Conservation (phyloP, 768 basidiomycete genomes). For the Trametes elegans region DNA sequence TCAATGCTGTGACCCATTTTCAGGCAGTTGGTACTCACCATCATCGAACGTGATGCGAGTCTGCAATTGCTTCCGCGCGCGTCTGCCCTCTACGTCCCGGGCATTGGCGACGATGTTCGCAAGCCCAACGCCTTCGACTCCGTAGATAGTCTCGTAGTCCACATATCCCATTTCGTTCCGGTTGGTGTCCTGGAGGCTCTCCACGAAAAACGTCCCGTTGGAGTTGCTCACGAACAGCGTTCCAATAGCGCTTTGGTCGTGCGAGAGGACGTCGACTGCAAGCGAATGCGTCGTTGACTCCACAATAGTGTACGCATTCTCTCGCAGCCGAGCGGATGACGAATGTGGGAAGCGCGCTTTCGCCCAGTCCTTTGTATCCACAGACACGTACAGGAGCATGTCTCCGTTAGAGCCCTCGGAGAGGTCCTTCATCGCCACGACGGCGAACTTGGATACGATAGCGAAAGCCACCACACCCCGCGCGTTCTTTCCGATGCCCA, state of each 20-base stretch:
- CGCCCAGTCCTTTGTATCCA: constrained; percentile 83
- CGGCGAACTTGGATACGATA: constrained; percentile 88
- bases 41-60: constrained; percentile 91
- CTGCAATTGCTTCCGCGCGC: constrained; percentile 68
- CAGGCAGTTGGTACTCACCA: constrained; percentile 38
- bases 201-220: constrained; percentile 93
- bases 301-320: constrained; percentile 95
- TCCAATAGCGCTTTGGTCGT: constrained; percentile 64
- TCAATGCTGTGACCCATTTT: background rate
- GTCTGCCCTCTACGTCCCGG: constrained; percentile 74
- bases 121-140: constrained; percentile 87
- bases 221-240: constrained; percentile 95
- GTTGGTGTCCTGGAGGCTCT: constrained; percentile 90
- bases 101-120: constrained; percentile 86
- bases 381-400: constrained; percentile 83
- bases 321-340: constrained; percentile 69
- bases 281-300: constrained; percentile 93
- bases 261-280: constrained; percentile 88
- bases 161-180: constrained; percentile 86
- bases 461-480: constrained; percentile 92
- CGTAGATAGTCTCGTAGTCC: constrained; percentile 87
- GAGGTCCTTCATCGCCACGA: constrained; percentile 83
- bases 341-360: constrained; percentile 93
- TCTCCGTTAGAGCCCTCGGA: constrained; percentile 55
- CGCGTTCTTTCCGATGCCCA: constrained; percentile 83